Conservation (phyloP, 208 protist species). For the Trypanosoma rangeli region DNA sequence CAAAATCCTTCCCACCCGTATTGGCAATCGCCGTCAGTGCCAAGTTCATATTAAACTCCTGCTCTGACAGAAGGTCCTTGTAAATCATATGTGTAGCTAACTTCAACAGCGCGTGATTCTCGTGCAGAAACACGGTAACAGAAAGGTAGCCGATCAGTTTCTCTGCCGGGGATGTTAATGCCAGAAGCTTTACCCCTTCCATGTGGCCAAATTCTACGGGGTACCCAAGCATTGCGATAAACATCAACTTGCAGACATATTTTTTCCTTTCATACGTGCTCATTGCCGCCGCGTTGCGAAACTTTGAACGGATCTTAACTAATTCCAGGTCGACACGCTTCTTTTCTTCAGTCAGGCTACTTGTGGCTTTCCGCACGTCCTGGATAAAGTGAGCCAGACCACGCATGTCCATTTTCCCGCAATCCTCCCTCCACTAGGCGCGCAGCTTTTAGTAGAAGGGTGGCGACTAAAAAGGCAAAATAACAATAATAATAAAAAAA, state of each 20-base stretch:
- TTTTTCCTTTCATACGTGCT: slow-evolving; percentile 98
- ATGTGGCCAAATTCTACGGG: slow-evolving; percentile 99
- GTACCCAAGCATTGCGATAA: slow-evolving; percentile 99
- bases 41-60: slow-evolving; percentile 93
- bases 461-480: background rate
- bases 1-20: slow-evolving; percentile 97
- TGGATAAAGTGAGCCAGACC: slow-evolving; percentile 96
- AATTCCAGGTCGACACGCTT: slow-evolving; percentile 98
- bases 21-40: slow-evolving; percentile 98
- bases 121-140: slow-evolving; percentile 95
- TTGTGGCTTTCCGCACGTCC: slow-evolving; percentile 92
- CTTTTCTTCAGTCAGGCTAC: slow-evolving; percentile 94
- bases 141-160: slow-evolving; percentile 99
- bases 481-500: slow-evolving; percentile 4
- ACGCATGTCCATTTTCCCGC: slow-evolving; percentile 94
- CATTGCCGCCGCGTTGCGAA: slow-evolving; percentile 84
- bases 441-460: background rate
- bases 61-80: slow-evolving; percentile 92
- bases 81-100: slow-evolving; percentile 98
- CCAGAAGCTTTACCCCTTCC: slow-evolving; percentile 97
- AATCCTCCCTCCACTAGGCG: background rate
- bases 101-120: slow-evolving; percentile 97
- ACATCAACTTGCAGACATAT: slow-evolving; percentile 99
- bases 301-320: slow-evolving; percentile 98
- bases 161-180: slow-evolving; percentile 93